Percentiles rank a stretch among this genome's conserved stretches.
phyloP scores from a whole-genome alignment of 805 yeast genomes.

The Wickerhamiella vanderwaltii region DNA sequence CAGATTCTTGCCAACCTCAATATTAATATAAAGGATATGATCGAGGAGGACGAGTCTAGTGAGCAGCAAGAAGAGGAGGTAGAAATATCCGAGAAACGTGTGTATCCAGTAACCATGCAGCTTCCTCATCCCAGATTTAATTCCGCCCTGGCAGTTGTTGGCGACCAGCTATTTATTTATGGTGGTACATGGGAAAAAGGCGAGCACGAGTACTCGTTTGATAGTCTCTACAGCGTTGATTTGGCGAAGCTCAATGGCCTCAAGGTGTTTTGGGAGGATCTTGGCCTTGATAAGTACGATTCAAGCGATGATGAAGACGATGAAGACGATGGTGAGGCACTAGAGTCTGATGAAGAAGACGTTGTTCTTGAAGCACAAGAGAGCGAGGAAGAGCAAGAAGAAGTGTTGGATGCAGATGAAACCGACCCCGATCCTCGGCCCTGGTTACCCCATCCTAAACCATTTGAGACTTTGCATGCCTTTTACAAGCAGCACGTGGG shows the following conservation, averaged over 20 bases:
- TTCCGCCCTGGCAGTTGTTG: conserved; percentile 71
- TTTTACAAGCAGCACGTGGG: conserved; percentile 83
- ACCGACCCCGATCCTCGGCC: conserved; percentile 86
- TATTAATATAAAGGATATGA: conserved; percentile 22
- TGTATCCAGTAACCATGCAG: conserved; percentile 44
- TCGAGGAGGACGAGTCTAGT: conserved; percentile 32
- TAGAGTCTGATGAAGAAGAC: conserved; percentile 60
- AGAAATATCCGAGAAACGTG: conserved; percentile 33
- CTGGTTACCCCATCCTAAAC: conserved; percentile 94
- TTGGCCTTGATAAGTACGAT: conserved; percentile 32
- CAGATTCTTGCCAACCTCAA: conserved; percentile 26
- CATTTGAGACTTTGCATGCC: conserved; percentile 72
- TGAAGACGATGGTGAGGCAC: conserved; percentile 55
- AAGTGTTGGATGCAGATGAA: conserved; percentile 45
- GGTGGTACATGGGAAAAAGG: conserved; percentile 86
- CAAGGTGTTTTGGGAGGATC: conserved; percentile 70
- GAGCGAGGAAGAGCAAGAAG: conserved; percentile 56
- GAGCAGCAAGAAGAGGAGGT: conserved; percentile 28
- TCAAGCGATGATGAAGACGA: conserved; percentile 36
- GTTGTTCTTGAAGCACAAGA: conserved; percentile 32
- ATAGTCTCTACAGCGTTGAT: conserved; percentile 77
- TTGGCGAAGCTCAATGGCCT: conserved; percentile 79
- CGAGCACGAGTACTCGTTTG: conserved; percentile 73
- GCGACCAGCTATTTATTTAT: conserved; percentile 68
- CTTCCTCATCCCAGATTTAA: conserved; percentile 87